A percentile compares a stretch with the other conserved stretches of the same genome.
phyloP scores from a whole-genome alignment of 305 asterid species.

The Andrographis paniculata region DNA sequence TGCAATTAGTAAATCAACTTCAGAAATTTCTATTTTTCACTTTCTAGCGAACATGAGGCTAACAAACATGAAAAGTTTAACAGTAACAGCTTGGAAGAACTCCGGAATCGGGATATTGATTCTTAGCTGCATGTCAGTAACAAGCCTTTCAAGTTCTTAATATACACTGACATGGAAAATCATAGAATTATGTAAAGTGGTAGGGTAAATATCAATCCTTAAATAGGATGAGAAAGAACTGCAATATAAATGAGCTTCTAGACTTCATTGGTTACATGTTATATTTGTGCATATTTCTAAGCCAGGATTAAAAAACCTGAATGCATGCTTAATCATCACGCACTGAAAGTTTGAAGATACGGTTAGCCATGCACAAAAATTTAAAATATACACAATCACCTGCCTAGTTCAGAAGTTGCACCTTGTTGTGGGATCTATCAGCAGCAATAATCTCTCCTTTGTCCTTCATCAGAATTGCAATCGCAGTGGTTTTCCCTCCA shows the following conservation, averaged over 20 bases:
- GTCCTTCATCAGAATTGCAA: constrained; percentile 94
- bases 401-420: constrained; percentile 57
- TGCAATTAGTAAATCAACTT: background rate
- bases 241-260: too few species aligned
- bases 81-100: background rate
- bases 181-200: too few species aligned
- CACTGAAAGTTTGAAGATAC: constrained; percentile 12
- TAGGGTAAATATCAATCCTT: too few species aligned
- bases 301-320: background rate
- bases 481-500: constrained; percentile 95
- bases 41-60: background rate
- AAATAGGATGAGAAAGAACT: too few species aligned
- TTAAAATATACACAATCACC: constrained; percentile 24
- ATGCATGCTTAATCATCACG: constrained; percentile 6
- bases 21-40: background rate
- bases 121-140: background rate
- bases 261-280: too few species aligned
- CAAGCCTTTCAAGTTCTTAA: background rate
- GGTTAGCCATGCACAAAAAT: constrained; percentile 8
- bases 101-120: too few species aligned
- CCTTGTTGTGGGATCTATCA: constrained; percentile 99
- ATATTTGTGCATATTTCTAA: too few species aligned
- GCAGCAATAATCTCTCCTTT: constrained; percentile 80
- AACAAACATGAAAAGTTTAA: background rate
- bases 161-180: too few species aligned